These are phyloP conservation scores for Trifolium dubium DNA, from an alignment of 306 rosid genomes.

Conservation along the genomic window DNA sequence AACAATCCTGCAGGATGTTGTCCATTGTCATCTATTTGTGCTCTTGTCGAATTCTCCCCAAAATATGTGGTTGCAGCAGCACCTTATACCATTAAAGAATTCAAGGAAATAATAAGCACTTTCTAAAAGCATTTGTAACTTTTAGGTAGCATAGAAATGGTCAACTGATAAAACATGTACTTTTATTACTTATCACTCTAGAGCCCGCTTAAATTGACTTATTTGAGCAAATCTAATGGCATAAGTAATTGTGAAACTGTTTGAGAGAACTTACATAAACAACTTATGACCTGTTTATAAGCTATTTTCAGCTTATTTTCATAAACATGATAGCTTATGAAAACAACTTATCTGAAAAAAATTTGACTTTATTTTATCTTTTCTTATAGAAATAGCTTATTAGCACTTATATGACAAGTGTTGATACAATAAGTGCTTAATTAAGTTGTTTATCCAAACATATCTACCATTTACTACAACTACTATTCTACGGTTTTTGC, in stretches of 20 bases:
- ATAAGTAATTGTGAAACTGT: not conserved
- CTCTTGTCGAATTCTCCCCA: constrained; percentile 62
- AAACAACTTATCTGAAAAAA: not conserved
- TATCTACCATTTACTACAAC: not conserved
- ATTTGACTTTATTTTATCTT: not conserved
- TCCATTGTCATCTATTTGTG: constrained; percentile 47
- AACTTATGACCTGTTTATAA: not conserved
- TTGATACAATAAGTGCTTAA: not conserved
- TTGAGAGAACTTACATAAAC: not conserved
- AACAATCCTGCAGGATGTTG: constrained; percentile 55
- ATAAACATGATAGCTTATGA: not conserved
- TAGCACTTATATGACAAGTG: not conserved
- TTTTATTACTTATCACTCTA: not conserved
- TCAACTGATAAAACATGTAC: not conserved
- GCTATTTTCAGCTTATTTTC: not conserved
- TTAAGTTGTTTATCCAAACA: not conserved
- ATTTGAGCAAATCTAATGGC: not conserved
- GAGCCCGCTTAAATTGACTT: not conserved
- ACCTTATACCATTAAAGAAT: constrained; percentile 53
- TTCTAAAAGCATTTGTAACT: not conserved
- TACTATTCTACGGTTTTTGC: not conserved
- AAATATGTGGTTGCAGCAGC: constrained; percentile 62
- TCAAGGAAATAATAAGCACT: constrained; percentile 37
- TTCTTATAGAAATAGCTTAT: not conserved
- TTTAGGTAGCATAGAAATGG: not conserved